Percentiles rank a stretch among this genome's conserved stretches.
Evolutionary conservation across 2,329 filamentous ascomycete genomes (phyloP).

Genomic region (Scorias spongiosa): DNA sequence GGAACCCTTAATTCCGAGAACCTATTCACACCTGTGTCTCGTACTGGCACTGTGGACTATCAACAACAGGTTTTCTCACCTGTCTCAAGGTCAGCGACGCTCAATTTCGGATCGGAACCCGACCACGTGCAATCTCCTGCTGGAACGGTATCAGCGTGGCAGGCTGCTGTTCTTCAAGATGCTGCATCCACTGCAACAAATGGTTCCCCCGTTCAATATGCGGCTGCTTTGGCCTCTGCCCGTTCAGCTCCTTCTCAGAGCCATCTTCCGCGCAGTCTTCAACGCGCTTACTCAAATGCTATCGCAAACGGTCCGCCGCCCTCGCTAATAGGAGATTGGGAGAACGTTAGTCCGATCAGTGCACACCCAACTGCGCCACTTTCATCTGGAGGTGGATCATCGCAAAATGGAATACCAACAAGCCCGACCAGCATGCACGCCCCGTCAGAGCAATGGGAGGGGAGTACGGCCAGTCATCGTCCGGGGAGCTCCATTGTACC

Average conservation of each 20-base stretch:
- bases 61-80: neutral
- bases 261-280: slow-evolving; percentile 13
- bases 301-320: slow-evolving; percentile 8
- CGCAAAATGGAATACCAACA: neutral
- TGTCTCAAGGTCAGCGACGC: slow-evolving; percentile 2
- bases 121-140: neutral
- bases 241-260: neutral
- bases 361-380: neutral
- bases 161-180: neutral
- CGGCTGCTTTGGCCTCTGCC: slow-evolving; percentile 1
- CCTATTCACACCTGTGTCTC: slow-evolving; percentile 10
- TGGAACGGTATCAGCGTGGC: neutral
- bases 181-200: neutral
- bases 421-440: neutral
- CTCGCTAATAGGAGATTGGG: slow-evolving; percentile 14
- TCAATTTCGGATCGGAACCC: slow-evolving; percentile 1
- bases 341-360: slow-evolving; percentile 11
- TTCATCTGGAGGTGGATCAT: slow-evolving; percentile 4
- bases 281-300: slow-evolving; percentile 18
- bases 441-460: neutral
- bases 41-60: slow-evolving; percentile 1
- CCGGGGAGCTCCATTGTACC: neutral
- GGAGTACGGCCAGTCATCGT: neutral
- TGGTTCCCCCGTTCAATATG: neutral
- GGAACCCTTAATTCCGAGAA: slow-evolving; percentile 14